Evolutionary conservation across 2,329 filamentous ascomycete genomes (phyloP).

Genomic region (Talaromyces sp.): DNA sequence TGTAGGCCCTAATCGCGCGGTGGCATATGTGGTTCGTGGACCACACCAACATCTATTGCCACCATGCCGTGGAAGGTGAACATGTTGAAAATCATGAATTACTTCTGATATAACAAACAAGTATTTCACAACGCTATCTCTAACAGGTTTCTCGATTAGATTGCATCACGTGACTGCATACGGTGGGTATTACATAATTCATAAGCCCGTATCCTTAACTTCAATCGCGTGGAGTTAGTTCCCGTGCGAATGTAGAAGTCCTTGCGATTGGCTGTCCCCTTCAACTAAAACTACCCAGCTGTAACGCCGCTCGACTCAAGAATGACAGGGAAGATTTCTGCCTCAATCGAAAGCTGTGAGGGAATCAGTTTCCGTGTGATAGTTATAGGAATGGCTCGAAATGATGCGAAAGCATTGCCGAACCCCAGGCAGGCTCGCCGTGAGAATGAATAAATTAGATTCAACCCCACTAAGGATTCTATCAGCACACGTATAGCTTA

Average conservation of each 20-base stretch:
- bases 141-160: too few species aligned
- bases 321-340: background rate
- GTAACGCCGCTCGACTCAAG: too few species aligned
- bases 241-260: background rate
- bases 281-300: background rate
- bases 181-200: too few species aligned
- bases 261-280: background rate
- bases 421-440: background rate
- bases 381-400: background rate
- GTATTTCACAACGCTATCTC: too few species aligned
- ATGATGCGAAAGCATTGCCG: conserved; percentile 7
- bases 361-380: background rate
- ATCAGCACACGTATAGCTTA: background rate
- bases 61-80: too few species aligned
- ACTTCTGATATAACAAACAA: too few species aligned
- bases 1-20: too few species aligned
- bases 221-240: background rate
- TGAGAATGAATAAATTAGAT: background rate
- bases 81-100: too few species aligned
- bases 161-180: too few species aligned
- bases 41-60: too few species aligned
- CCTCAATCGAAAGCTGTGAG: background rate
- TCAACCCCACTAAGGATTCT: background rate
- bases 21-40: too few species aligned
- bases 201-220: background rate